phyloP scores from a whole-genome alignment of 2,329 filamentous ascomycete species.

The Tolypocladium ovalisporum region DNA sequence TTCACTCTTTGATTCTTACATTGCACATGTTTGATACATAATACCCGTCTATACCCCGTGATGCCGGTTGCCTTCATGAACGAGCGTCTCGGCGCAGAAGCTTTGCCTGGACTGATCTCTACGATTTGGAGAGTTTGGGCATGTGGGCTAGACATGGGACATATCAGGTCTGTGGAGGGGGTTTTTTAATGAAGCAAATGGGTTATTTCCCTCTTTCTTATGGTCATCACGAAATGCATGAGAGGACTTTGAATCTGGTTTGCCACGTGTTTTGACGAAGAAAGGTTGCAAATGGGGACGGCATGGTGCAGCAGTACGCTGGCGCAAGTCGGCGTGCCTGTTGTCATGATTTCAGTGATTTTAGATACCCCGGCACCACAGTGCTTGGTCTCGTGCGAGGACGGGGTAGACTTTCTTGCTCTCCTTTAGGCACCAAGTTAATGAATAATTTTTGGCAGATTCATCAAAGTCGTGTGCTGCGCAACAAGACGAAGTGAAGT shows the following conservation, averaged over 20 bases:
- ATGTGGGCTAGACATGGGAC: constrained; percentile 17
- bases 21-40: constrained; percentile 31
- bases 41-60: constrained; percentile 25
- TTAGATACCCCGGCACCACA: constrained; percentile 11
- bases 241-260: constrained; percentile 9
- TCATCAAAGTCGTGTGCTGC: background rate
- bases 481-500: background rate
- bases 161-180: constrained; percentile 17
- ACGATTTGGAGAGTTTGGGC: constrained; percentile 13
- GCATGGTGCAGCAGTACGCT: background rate
- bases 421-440: constrained; percentile 19
- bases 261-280: constrained; percentile 2
- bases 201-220: constrained; percentile 22
- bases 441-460: constrained; percentile 8
- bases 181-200: constrained; percentile 23
- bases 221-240: constrained; percentile 19
- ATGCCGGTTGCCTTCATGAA: constrained; percentile 12
- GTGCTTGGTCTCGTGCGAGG: constrained; percentile 8
- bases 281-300: background rate
- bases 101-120: constrained; percentile 14
- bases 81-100: constrained; percentile 11
- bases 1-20: constrained; percentile 14
- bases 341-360: constrained; percentile 4
- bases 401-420: constrained; percentile 17
- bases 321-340: background rate